These are phyloP conservation scores for Fraxinus angustifolia DNA, from an alignment of 305 asterid genomes.

Conservation along the genomic window DNA sequence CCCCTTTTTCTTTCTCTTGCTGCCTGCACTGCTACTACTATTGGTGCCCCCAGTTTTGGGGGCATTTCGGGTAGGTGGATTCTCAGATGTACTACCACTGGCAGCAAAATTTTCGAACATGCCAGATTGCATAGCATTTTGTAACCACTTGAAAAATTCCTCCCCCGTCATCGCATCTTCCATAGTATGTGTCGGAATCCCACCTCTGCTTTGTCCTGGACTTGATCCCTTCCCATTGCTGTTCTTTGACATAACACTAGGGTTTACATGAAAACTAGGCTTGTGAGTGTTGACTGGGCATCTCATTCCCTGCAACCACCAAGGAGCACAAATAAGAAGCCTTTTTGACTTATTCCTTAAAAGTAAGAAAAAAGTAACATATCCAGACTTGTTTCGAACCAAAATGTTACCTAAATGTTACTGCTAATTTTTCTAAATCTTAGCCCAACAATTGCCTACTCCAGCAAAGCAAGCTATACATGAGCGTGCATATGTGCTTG, in stretches of 20 bases:
- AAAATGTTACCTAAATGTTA: neutral
- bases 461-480: neutral
- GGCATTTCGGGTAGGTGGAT: conserved; percentile 36
- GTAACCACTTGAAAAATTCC: conserved; percentile 82
- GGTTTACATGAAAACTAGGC: conserved; percentile 87
- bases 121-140: conserved; percentile 69
- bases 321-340: neutral
- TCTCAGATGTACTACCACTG: conserved; percentile 42
- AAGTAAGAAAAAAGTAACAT: neutral
- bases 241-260: conserved; percentile 59
- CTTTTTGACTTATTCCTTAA: neutral
- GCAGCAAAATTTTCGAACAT: conserved; percentile 47
- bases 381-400: neutral
- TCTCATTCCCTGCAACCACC: conserved; percentile 70
- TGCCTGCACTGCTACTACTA: conserved; percentile 31
- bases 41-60: conserved; percentile 39
- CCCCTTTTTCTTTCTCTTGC: conserved; percentile 75
- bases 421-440: too few species aligned
- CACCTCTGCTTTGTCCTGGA: conserved; percentile 55
- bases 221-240: conserved; percentile 45
- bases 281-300: conserved; percentile 81
- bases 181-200: conserved; percentile 49
- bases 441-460: neutral
- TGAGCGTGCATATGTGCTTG: neutral
- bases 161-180: conserved; percentile 84